phyloP scores from a whole-genome alignment of 2,329 filamentous ascomycete genomes.

The Ophiostoma quercus region DNA sequence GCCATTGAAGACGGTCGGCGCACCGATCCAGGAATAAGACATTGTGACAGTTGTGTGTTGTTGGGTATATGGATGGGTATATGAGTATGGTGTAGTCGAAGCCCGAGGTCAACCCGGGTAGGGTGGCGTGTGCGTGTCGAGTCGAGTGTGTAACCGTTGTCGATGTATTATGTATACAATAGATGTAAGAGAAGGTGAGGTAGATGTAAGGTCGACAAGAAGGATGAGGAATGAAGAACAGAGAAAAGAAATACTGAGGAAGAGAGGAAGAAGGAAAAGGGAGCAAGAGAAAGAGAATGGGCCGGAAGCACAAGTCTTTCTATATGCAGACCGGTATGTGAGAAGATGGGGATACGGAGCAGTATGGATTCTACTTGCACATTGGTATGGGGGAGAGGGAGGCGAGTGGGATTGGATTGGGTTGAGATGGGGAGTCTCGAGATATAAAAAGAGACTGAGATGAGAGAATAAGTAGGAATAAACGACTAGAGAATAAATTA shows the following conservation, averaged over 20 bases:
- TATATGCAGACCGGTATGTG: conserved; percentile 5
- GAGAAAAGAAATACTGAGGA: background rate
- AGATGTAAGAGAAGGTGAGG: background rate
- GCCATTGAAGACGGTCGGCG: conserved; percentile 58
- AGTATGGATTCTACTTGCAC: background rate
- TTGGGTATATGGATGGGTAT: background rate
- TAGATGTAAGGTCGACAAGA: background rate
- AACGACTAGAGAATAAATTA: background rate
- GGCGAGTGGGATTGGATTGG: conserved; percentile 8
- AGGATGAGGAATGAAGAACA: background rate
- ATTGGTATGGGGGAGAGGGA: conserved; percentile 5
- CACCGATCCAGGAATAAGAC: conserved; percentile 56
- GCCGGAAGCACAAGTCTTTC: conserved; percentile 8
- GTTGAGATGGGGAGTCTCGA: background rate
- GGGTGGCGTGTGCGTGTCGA: background rate
- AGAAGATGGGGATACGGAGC: conserved; percentile 2
- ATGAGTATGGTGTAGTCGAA: background rate
- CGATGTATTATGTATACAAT: background rate
- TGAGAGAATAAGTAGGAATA: background rate
- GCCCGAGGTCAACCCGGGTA: conserved; percentile 2
- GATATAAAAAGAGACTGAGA: conserved; percentile 7
- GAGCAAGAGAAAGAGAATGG: background rate
- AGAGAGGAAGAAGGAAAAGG: background rate
- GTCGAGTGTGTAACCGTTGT: background rate
- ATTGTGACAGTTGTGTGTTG: conserved; percentile 35